Evolutionary conservation across 78 protist species (phyloP), one percentile per base, ranked within the genome.

Genomic region (Dictyostelium capitatum): DNA sequence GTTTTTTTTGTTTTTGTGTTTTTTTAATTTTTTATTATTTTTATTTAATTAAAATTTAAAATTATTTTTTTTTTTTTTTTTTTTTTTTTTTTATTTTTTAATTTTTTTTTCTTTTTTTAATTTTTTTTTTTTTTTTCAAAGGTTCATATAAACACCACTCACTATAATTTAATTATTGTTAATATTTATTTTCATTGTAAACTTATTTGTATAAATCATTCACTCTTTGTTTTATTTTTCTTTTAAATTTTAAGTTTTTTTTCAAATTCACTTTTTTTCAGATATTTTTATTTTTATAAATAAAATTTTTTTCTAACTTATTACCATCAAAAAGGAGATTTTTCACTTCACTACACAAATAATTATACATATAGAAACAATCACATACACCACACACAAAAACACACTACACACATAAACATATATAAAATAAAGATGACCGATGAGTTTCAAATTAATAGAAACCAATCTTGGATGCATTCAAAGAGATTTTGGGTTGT

Each of bases 391-490:
- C 1, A 1, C 30, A 17, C 3, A 19, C 69, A 59, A 8, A 59
- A 4, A 14, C 15, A 51, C 15, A 51, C 1, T 51, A 75, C 7
- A 75, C 20, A 73, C 14, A 41, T 47, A 73, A 46, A 72, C 9
- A 72, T 32, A 74, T 14, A 74, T 47, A 37, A 9, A 74, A 12
- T n/a, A n/a, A 23, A 48, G 19, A 75, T 25, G 54, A 84, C 64
- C 41, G 81, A 87, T 54, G 92, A 72, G 19, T 83, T 83, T 87
- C 84, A 87, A 64, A 87, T 87, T 47, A 87, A 74, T 50, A 87
- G 92, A 64, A 87, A 87, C 64, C 83, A 87, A 64, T 87, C 92
- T 30, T 87, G 92, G 92, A 75, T 87, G 92, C 82, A 77, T 23
- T 74, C 82, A 37, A 67, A 43, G 43, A 74, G 79, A 8, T 87